A percentile compares a stretch with the other conserved stretches of the same genome.
Evolutionary conservation across 768 basidiomycete genomes (phyloP).

Genomic region (Collybia sordida): DNA sequence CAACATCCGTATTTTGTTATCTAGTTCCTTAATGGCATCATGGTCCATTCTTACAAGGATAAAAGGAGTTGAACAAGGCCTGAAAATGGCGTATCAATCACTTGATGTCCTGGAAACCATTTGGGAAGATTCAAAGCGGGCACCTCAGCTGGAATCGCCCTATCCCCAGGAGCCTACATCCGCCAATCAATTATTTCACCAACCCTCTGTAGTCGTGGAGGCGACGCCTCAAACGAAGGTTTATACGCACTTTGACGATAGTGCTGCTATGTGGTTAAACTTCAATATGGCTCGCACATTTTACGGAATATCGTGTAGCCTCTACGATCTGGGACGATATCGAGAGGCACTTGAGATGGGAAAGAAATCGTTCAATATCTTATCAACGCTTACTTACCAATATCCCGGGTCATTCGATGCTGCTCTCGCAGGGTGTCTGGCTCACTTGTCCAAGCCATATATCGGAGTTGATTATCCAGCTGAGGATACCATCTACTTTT

Average conservation of each 20-base stretch:
- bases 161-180: too few species aligned
- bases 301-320: conserved; percentile 5
- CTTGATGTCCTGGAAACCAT: too few species aligned
- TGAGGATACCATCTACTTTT: conserved; percentile 1
- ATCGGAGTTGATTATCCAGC: conserved; percentile 3
- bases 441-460: conserved; percentile 3
- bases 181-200: too few species aligned
- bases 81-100: background rate
- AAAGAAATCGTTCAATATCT: conserved; percentile 1
- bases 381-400: background rate
- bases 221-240: too few species aligned
- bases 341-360: conserved; percentile 9
- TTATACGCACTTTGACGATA: background rate
- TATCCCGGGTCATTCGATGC: conserved; percentile 5
- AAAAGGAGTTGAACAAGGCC: background rate
- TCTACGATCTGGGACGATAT: conserved; percentile 4
- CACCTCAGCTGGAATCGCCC: too few species aligned
- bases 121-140: too few species aligned
- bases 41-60: too few species aligned
- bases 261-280: conserved; percentile 8
- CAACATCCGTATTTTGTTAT: too few species aligned
- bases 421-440: conserved; percentile 6
- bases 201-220: too few species aligned
- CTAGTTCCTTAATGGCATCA: too few species aligned
- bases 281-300: conserved; percentile 11